phyloP scores from a whole-genome alignment of 495 filamentous ascomycete genomes.

The Aspergillus olivimuriae region DNA sequence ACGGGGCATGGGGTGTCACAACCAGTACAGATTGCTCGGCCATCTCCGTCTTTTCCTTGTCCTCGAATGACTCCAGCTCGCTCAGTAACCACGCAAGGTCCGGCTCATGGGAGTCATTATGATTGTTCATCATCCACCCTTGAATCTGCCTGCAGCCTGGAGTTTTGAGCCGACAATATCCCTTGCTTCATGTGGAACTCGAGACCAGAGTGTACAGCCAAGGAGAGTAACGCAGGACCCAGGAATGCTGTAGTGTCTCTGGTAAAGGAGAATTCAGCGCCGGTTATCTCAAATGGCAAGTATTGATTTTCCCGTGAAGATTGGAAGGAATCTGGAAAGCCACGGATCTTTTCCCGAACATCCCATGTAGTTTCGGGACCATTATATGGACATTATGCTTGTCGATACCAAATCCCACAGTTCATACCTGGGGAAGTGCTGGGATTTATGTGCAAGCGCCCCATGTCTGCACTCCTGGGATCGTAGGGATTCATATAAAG shows the following conservation, averaged over 20 bases:
- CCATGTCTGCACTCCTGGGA: too few species aligned
- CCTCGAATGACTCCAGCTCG: conserved; percentile 24
- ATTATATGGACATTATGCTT: too few species aligned
- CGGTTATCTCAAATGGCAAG: too few species aligned
- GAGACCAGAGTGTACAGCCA: conserved; percentile 53
- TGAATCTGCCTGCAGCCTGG: conserved; percentile 44
- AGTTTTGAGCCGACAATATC: conserved; percentile 35
- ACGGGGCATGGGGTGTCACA: conserved; percentile 52
- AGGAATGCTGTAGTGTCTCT: conserved; percentile 34
- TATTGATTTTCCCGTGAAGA: too few species aligned
- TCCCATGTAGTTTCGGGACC: too few species aligned
- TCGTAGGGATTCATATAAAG: too few species aligned
- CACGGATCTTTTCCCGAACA: too few species aligned
- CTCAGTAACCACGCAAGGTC: conserved; percentile 42
- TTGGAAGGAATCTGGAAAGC: too few species aligned
- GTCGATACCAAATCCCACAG: too few species aligned
- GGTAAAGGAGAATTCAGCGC: conserved; percentile 42
- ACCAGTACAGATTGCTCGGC: conserved; percentile 35
- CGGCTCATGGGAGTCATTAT: conserved; percentile 36
- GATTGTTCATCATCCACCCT: conserved; percentile 40
- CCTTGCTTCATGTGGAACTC: conserved; percentile 29
- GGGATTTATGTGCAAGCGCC: too few species aligned
- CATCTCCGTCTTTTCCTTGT: conserved; percentile 10
- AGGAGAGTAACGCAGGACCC: conserved; percentile 39
- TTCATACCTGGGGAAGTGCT: too few species aligned